phyloP scores from a whole-genome alignment of 495 filamentous ascomycete species.

The Xylaria scruposa region DNA sequence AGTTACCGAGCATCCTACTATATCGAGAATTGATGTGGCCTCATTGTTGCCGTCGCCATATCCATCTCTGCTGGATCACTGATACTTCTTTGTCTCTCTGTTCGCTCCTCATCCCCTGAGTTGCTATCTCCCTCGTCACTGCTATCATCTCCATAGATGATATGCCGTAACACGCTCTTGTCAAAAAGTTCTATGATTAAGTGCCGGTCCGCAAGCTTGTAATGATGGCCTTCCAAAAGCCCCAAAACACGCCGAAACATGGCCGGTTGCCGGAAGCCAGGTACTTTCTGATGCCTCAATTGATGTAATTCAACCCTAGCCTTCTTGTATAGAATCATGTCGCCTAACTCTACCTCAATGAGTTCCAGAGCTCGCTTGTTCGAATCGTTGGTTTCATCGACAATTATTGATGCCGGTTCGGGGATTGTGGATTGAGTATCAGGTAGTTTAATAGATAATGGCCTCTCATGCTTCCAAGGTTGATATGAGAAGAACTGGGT shows the following conservation, averaged over 20 bases:
- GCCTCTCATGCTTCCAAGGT: conserved; percentile 55
- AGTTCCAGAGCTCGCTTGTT: conserved; percentile 78
- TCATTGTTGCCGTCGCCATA: conserved; percentile 31
- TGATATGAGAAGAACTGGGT: conserved; percentile 71
- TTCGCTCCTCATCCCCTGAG: conserved; percentile 55
- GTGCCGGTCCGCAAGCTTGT: conserved; percentile 79
- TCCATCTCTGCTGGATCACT: conserved; percentile 52
- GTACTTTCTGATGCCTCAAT: conserved; percentile 58
- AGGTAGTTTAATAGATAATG: conserved; percentile 49
- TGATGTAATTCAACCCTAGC: conserved; percentile 74
- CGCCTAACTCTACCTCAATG: conserved; percentile 79
- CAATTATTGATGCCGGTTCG: conserved; percentile 40
- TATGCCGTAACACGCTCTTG: conserved; percentile 79
- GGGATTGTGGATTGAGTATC: conserved; percentile 53
- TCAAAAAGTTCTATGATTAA: conserved; percentile 95
- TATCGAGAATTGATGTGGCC: conserved; percentile 32
- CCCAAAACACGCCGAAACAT: conserved; percentile 85
- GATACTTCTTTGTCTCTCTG: conserved; percentile 59
- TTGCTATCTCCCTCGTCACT: conserved; percentile 43
- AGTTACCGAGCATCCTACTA: conserved; percentile 22
- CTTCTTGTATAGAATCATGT: conserved; percentile 83
- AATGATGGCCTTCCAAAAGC: conserved; percentile 89
- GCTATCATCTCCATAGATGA: conserved; percentile 68
- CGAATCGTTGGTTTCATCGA: conserved; percentile 47
- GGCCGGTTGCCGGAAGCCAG: conserved; percentile 73